Evolutionary conservation across 1,284 basidiomycete genomes (phyloP), one percentile per base, ranked within the genome.

Genomic region (Apiotrichum porosum): DNA sequence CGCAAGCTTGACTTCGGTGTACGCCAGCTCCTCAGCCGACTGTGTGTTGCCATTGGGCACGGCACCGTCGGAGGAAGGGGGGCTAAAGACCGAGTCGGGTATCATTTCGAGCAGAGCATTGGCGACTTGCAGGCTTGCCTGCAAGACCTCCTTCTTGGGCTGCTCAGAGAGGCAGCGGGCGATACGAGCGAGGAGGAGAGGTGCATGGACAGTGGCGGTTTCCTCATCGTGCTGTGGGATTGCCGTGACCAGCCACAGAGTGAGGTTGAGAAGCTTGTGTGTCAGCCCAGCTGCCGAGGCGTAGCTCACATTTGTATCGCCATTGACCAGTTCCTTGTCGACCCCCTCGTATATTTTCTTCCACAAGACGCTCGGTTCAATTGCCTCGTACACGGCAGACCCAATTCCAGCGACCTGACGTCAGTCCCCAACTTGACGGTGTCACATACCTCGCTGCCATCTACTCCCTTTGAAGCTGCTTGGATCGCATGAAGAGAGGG

Each of bases 301-400:
- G n/a, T n/a, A n/a, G n/a, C n/a, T n/a, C n/a, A n/a, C n/a, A n/a
- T n/a, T n/a, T n/a, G 44, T 35, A 6, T 49, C 38, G 23, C 41
- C 34, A 8, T 50, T 17, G 14, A 35, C 14, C 21, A 52, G 35
- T 32, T 87, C 75, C 53, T 84, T 80, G 1, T 48, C 26, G 26
- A 57, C 72, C 55, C 51, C 55, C 17, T 51, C 15, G 42, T 88
- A 79, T 0, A 97, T 68, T 34, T 83, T 80, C 56, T 83, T 86
- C 89, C 93, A 98, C 2, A 92, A 75, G 28, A 92, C 78, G 49
- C 83, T 81, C 1, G 92, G 92, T 56, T 99, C 95, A 9, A 93
- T 80, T 8, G 89, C 86, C 66, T 97, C 93, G 59, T 95, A 93
- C 1, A 99, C 77, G 15, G 89, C 90, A 52, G 82, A 85, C 0